phyloP scores from a whole-genome alignment of 306 rosid species.

The Vigna trinervia region DNA sequence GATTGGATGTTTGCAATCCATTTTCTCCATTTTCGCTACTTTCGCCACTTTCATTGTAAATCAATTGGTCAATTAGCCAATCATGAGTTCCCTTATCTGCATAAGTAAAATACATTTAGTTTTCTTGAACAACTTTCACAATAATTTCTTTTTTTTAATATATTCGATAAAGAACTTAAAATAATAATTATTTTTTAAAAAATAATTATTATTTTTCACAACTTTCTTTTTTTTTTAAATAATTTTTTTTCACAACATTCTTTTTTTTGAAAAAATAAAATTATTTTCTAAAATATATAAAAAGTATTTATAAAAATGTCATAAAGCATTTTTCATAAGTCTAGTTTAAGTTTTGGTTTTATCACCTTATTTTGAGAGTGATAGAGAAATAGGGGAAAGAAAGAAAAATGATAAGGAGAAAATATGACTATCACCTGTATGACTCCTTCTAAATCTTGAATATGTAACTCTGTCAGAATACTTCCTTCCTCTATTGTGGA shows the following conservation, averaged over 20 bases:
- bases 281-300: neutral
- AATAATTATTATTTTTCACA: too few relatives aligned
- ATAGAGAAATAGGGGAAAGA: neutral
- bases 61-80: conserved; percentile 56
- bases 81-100: conserved; percentile 78
- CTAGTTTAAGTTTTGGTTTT: neutral
- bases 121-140: conserved; percentile 26
- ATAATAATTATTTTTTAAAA: too few relatives aligned
- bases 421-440: conserved; percentile 47
- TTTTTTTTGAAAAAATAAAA: neutral
- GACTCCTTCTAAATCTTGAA: conserved; percentile 50
- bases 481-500: conserved; percentile 43
- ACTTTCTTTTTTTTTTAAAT: too few relatives aligned
- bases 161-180: neutral
- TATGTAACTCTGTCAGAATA: conserved; percentile 45
- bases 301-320: neutral
- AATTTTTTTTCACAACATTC: too few relatives aligned
- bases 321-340: neutral
- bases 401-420: neutral
- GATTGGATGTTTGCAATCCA: conserved; percentile 22
- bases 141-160: neutral
- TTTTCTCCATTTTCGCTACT: neutral
- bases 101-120: conserved; percentile 22
- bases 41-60: conserved; percentile 42
- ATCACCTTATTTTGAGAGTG: neutral